Conservation (phyloP, 192 early-diverging fungal species). For the Coemansia umbellata region DNA sequence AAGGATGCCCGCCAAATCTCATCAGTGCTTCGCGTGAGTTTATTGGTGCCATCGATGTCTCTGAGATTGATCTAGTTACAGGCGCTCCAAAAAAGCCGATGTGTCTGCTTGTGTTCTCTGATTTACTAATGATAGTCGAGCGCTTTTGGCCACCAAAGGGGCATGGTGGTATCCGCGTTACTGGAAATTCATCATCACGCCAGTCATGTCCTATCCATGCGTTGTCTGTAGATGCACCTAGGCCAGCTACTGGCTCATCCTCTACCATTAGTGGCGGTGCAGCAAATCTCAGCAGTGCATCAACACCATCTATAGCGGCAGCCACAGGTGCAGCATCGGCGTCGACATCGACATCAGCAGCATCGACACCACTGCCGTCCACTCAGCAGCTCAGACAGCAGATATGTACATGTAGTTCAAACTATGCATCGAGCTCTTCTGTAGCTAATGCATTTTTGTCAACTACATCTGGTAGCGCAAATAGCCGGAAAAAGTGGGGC, state of each 20-base stretch:
- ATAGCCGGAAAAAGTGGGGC: slow-evolving; percentile 36
- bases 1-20: slow-evolving; percentile 52
- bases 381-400: background rate
- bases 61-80: slow-evolving; percentile 48
- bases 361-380: background rate
- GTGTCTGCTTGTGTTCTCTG: slow-evolving; percentile 48
- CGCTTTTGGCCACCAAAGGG: slow-evolving; percentile 43
- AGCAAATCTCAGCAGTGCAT: background rate
- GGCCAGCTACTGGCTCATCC: background rate
- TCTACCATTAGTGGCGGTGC: background rate
- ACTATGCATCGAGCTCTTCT: slow-evolving; percentile 1
- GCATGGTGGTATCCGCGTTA: slow-evolving; percentile 43
- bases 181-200: slow-evolving; percentile 15
- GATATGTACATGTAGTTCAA: slow-evolving; percentile 8
- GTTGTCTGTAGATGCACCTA: background rate
- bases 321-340: background rate
- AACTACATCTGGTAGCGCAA: slow-evolving; percentile 22
- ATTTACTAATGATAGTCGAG: slow-evolving; percentile 52
- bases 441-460: slow-evolving; percentile 33
- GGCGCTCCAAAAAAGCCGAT: slow-evolving; percentile 43
- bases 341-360: background rate
- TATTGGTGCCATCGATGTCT: slow-evolving; percentile 45
- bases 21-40: slow-evolving; percentile 55
- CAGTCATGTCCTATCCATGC: slow-evolving; percentile 19
- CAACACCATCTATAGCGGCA: background rate